Base-by-base conservation (phyloP, 331 rosid genomes). In the Quercus lobata region DNA sequence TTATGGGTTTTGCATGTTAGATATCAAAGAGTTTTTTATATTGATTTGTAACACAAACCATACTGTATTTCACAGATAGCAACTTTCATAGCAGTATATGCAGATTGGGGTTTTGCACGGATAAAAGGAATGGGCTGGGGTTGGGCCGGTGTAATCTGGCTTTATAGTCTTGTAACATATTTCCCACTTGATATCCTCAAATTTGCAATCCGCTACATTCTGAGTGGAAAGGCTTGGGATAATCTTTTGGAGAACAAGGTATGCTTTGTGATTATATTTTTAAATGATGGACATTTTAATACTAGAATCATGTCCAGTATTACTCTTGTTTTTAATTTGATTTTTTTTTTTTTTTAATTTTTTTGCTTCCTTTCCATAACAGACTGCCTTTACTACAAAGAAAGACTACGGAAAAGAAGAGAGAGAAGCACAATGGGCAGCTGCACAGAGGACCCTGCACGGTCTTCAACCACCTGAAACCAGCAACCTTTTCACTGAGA, bases 321-420 rank as follows among this genome's bases (percentile, higher is more conserved):
- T 57, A 32, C 19, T 71, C 29, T 56, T 66, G 24, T 68, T 66
- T 57, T 68, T 37, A 2, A 41, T 68, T 55, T 46, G 60, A 49
- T 68, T 27, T 81, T 35, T 6, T 34, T 37, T 2, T 7, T 8
- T 41, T 7, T 7, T 77, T 44, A n/a, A n/a, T 41, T 56, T 72
- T 75, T 61, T 22, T 81, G 62, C 49, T 74, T 53, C 81, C 57
- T 78, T 69, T 37, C 69, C 62, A 65, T 83, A 63, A 78, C 86
- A 95, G 99, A 95, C 99, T 82, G 99, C 99, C 21, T 95, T 95
- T 80, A 95, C 99, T 6, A 90, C 99, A 25, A 95, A 95, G 93
- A 93, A 95, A 81, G 99, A 95, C 82, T 95, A 95, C 6, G 99
- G 99, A 1, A 95, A 95, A 88, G 98, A 90, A 87, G 99, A 95